Percentiles rank a stretch among this genome's conserved stretches.
These are phyloP conservation scores for Macadamia integrifolia DNA, from an alignment of 164 flowering plant species.

Conservation along the genomic window DNA sequence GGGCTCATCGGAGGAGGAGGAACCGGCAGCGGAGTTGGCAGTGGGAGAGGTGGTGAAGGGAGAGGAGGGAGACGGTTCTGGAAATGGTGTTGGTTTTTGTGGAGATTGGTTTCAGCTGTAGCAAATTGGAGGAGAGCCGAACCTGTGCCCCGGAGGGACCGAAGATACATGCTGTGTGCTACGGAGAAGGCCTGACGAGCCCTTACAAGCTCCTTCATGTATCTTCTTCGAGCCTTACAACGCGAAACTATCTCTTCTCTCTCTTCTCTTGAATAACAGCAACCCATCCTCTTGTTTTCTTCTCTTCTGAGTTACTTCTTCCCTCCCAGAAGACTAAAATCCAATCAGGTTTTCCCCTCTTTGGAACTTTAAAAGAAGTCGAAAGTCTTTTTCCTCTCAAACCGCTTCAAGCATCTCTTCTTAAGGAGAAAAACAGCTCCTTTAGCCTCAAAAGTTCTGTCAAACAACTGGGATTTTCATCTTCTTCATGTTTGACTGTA, in stretches of 20 bases:
- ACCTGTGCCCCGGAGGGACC: conserved; percentile 73
- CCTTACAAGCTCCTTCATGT: conserved; percentile 81
- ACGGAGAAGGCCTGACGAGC: conserved; percentile 72
- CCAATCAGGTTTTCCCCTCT: background rate
- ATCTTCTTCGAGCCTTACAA: conserved; percentile 78
- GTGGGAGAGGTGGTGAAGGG: conserved; percentile 32
- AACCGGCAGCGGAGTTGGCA: conserved; percentile 29
- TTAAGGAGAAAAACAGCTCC: background rate
- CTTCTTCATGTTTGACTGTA: background rate
- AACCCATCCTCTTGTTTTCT: conserved; percentile 38
- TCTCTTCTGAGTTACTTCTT: no score
- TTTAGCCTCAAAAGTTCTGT: background rate
- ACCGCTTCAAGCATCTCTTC: background rate
- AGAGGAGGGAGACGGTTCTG: conserved; percentile 21
- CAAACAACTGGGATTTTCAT: background rate
- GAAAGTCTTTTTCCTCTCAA: background rate
- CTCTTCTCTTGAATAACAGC: conserved; percentile 63
- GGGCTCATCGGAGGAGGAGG: conserved; percentile 47
- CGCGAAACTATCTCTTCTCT: conserved; percentile 72
- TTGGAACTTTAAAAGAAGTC: background rate
- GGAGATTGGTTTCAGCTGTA: conserved; percentile 48
- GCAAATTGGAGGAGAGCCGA: conserved; percentile 86
- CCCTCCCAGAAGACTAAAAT: background rate
- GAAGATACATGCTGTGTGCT: conserved; percentile 59
- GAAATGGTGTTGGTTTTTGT: conserved; percentile 20